Evolutionary conservation across 805 yeast genomes (phyloP).

Genomic region (Kodamaea leandrae): DNA sequence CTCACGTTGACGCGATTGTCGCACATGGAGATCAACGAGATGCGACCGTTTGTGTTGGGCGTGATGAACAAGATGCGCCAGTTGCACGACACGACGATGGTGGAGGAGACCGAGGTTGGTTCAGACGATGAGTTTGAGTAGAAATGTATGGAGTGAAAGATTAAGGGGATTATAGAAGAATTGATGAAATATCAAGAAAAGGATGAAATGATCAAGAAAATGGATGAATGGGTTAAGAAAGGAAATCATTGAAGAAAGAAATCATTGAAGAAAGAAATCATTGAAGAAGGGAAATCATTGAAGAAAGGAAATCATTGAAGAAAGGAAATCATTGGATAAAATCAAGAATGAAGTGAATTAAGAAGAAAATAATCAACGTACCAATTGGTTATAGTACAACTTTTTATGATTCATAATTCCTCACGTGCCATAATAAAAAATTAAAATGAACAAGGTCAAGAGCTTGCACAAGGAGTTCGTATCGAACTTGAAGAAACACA

Average conservation of each 20-base stretch:
- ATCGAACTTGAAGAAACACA: conserved; percentile 36
- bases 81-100: conserved; percentile 37
- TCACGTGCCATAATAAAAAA: not conserved
- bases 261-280: no score
- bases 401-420: not conserved
- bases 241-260: no score
- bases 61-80: conserved; percentile 77
- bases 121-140: conserved; percentile 12
- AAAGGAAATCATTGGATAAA: not conserved
- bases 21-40: conserved; percentile 80
- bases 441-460: conserved; percentile 28
- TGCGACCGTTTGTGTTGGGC: conserved; percentile 74
- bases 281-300: no score
- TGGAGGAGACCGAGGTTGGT: conserved; percentile 14
- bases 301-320: not conserved
- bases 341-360: no score
- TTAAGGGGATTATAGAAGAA: not conserved
- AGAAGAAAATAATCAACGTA: not conserved
- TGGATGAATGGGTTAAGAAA: not conserved
- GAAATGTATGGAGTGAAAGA: not conserved
- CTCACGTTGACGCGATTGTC: conserved; percentile 81
- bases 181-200: not conserved
- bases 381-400: not conserved
- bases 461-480: conserved; percentile 31
- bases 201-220: not conserved